Percentiles rank a stretch among this genome's conserved stretches.
Conservation (phyloP, 2,329 filamentous ascomycete species). For the Aspergillus ibericus region DNA sequence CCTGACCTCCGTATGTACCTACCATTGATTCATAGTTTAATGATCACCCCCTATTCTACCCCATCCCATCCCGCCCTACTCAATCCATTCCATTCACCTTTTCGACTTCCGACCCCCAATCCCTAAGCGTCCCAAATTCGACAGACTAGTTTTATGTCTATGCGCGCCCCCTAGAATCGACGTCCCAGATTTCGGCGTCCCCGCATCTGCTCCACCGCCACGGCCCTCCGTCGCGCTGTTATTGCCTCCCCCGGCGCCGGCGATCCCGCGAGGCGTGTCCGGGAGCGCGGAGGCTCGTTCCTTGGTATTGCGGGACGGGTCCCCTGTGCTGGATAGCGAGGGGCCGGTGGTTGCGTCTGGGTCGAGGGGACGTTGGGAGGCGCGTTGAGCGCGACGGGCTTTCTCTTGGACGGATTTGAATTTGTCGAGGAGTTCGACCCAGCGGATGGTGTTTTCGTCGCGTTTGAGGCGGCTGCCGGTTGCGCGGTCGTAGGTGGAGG, state of each 20-base stretch:
- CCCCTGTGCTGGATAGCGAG: slow-evolving; percentile 30
- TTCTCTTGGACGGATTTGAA: slow-evolving; percentile 89
- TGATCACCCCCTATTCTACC: neutral
- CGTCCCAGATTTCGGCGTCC: slow-evolving; percentile 21
- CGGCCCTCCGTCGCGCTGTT: slow-evolving; percentile 43
- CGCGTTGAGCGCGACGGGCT: slow-evolving; percentile 68
- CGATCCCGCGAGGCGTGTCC: slow-evolving; percentile 33
- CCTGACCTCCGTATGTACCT: too few relatives aligned
- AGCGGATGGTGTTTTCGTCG: slow-evolving; percentile 82
- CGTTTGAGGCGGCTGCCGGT: slow-evolving; percentile 72
- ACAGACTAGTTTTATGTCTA: slow-evolving; percentile 64
- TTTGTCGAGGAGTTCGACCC: slow-evolving; percentile 91
- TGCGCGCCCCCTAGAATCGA: slow-evolving; percentile 43
- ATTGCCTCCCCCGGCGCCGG: slow-evolving; percentile 27
- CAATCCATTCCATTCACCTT: slow-evolving; percentile 25
- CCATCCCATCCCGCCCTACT: neutral
- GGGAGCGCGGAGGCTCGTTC: slow-evolving; percentile 21
- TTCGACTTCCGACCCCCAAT: slow-evolving; percentile 63
- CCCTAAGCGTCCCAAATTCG: slow-evolving; percentile 70
- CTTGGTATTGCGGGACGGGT: slow-evolving; percentile 19
- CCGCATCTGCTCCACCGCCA: slow-evolving; percentile 12
- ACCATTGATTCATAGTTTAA: neutral
- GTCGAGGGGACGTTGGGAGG: slow-evolving; percentile 47
- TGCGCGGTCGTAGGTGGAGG: slow-evolving; percentile 65
- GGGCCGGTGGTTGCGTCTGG: slow-evolving; percentile 47